Conservation (phyloP, 2,329 filamentous ascomycete species). For the Dothistroma septosporum region DNA sequence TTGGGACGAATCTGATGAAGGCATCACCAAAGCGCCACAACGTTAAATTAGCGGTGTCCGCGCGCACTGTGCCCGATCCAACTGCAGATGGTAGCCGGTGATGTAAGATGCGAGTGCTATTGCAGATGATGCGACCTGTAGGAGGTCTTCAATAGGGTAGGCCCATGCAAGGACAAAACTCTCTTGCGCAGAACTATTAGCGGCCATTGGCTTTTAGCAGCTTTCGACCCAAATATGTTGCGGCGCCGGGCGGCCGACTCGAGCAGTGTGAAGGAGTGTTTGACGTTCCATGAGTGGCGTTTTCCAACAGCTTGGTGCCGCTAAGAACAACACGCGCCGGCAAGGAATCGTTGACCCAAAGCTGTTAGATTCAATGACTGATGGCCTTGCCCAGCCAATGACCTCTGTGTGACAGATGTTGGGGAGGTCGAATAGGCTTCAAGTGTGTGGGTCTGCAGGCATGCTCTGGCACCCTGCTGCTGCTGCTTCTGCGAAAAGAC, state of each 20-base stretch:
- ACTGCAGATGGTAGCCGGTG: slow-evolving; percentile 1
- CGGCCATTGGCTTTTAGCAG: background rate
- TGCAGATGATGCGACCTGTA: slow-evolving; percentile 4
- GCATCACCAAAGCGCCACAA: slow-evolving; percentile 17
- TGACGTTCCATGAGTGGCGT: slow-evolving; percentile 11
- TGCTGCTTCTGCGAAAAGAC: background rate
- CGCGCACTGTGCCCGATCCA: slow-evolving; percentile 8
- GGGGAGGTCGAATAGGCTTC: background rate
- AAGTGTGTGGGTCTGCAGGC: background rate
- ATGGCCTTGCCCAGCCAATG: slow-evolving; percentile 11
- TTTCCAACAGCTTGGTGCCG: slow-evolving; percentile 13
- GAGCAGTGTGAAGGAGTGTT: slow-evolving; percentile 2
- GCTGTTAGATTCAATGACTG: slow-evolving; percentile 15
- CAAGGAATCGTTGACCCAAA: slow-evolving; percentile 15
- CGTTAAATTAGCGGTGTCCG: slow-evolving; percentile 15
- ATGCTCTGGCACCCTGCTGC: background rate
- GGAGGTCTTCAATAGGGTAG: background rate
- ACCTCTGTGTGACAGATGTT: slow-evolving; percentile 5
- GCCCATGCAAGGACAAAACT: slow-evolving; percentile 5
- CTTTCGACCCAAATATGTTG: background rate
- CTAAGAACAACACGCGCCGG: slow-evolving; percentile 14
- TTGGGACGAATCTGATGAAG: slow-evolving; percentile 12
- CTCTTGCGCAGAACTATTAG: slow-evolving; percentile 1
- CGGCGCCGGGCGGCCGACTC: slow-evolving; percentile 1
- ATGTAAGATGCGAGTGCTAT: background rate